phyloP scores from a whole-genome alignment of 768 basidiomycete genomes.

The Russula brevipes region DNA sequence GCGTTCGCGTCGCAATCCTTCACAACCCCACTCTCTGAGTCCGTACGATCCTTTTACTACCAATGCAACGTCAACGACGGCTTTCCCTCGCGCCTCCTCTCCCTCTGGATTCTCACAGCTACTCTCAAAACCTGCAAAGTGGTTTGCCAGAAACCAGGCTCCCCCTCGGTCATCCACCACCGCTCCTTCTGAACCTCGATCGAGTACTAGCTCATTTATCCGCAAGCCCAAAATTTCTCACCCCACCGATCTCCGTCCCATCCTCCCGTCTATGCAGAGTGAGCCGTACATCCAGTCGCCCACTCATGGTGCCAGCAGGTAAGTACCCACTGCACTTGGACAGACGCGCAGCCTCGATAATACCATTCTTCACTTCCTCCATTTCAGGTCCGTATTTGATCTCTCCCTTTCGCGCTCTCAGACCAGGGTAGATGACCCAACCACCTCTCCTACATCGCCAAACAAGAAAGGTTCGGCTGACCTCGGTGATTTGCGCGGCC shows the following conservation, averaged over 20 bases:
- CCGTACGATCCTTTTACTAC: slow-evolving; percentile 22
- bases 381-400: slow-evolving; percentile 59
- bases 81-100: slow-evolving; percentile 52
- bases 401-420: slow-evolving; percentile 44
- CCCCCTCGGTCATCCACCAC: slow-evolving; percentile 39
- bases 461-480: slow-evolving; percentile 33
- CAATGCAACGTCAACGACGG: slow-evolving; percentile 16
- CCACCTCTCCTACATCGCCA: slow-evolving; percentile 32
- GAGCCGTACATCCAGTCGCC: slow-evolving; percentile 42
- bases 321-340: slow-evolving; percentile 28
- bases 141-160: slow-evolving; percentile 42
- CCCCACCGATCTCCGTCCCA: slow-evolving; percentile 77
- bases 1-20: slow-evolving; percentile 23
- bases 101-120: slow-evolving; percentile 65
- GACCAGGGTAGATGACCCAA: slow-evolving; percentile 38
- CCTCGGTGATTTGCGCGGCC: slow-evolving; percentile 61
- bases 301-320: slow-evolving; percentile 47
- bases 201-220: slow-evolving; percentile 35
- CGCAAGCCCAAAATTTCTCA: slow-evolving; percentile 79
- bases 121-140: slow-evolving; percentile 62
- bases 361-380: slow-evolving; percentile 8
- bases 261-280: slow-evolving; percentile 42
- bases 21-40: slow-evolving; percentile 20
- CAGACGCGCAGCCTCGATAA: not conserved
- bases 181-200: slow-evolving; percentile 39